phyloP scores from a whole-genome alignment of 306 rosid species.

The Rosa persica region DNA sequence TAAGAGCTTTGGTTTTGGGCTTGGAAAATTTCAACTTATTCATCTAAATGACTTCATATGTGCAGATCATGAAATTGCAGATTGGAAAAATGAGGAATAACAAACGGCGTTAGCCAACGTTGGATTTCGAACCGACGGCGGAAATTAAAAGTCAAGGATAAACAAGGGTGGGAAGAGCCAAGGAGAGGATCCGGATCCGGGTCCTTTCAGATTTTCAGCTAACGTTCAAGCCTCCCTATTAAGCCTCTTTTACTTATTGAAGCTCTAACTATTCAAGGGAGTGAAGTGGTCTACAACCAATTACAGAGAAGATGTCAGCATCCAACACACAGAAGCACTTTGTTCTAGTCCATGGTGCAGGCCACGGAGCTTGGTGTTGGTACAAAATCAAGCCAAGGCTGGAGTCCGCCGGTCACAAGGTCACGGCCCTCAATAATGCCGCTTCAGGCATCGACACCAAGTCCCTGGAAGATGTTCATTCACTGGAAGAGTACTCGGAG shows the following conservation, averaged over 20 bases:
- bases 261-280: background rate
- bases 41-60: no score
- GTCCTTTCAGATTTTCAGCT: no score
- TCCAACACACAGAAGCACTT: slow-evolving; percentile 33
- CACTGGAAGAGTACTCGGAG: slow-evolving; percentile 40
- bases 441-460: slow-evolving; percentile 51
- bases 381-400: slow-evolving; percentile 58
- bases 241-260: background rate
- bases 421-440: slow-evolving; percentile 48
- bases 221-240: background rate
- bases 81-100: no score
- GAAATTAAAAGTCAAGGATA: no score
- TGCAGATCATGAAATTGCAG: no score
- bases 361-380: slow-evolving; percentile 81
- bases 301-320: background rate
- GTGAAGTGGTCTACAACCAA: background rate
- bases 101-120: no score
- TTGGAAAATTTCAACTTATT: no score
- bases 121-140: no score
- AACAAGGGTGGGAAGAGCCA: no score
- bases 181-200: no score
- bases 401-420: slow-evolving; percentile 48
- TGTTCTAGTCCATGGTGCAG: slow-evolving; percentile 69
- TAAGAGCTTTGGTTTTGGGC: no score
- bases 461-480: slow-evolving; percentile 43